phyloP scores from a whole-genome alignment of 2,329 filamentous ascomycete species.

The Ophiostoma ips region DNA sequence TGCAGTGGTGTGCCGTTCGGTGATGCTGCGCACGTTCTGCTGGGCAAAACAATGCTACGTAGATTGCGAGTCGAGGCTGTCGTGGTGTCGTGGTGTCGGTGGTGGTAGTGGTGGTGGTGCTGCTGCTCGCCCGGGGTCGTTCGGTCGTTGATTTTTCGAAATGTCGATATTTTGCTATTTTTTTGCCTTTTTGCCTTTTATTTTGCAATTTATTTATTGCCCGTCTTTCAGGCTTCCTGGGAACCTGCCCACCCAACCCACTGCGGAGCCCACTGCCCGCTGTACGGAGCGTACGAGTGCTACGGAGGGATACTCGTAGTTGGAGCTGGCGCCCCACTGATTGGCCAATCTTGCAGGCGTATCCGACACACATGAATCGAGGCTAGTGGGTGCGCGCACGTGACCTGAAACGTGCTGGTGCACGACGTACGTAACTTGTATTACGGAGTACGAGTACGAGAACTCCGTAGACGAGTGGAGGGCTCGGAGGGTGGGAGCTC shows the following conservation, averaged over 20 bases:
- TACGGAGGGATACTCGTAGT: neutral
- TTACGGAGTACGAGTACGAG: neutral
- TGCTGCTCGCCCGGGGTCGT: neutral
- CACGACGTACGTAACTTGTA: neutral
- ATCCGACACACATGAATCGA: too few species aligned
- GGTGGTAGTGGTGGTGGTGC: neutral
- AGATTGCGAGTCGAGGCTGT: neutral
- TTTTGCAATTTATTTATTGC: conserved; percentile 2
- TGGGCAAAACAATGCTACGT: neutral
- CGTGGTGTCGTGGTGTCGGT: neutral
- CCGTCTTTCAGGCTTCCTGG: neutral
- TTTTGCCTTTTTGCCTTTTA: neutral
- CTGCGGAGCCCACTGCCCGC: neutral
- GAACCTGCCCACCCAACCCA: neutral
- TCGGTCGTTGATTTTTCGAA: conserved; percentile 1
- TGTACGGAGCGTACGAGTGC: too few species aligned
- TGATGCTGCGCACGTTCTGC: neutral
- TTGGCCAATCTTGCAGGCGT: conserved; percentile 9
- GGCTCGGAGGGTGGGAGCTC: neutral
- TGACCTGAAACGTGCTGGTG: neutral
- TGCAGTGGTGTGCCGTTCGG: neutral
- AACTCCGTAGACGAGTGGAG: neutral
- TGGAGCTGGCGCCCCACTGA: conserved; percentile 1
- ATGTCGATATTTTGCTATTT: conserved; percentile 2
- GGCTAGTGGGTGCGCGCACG: neutral